Conservation (phyloP, 768 basidiomycete genomes). For the Mycena leptocephala region DNA sequence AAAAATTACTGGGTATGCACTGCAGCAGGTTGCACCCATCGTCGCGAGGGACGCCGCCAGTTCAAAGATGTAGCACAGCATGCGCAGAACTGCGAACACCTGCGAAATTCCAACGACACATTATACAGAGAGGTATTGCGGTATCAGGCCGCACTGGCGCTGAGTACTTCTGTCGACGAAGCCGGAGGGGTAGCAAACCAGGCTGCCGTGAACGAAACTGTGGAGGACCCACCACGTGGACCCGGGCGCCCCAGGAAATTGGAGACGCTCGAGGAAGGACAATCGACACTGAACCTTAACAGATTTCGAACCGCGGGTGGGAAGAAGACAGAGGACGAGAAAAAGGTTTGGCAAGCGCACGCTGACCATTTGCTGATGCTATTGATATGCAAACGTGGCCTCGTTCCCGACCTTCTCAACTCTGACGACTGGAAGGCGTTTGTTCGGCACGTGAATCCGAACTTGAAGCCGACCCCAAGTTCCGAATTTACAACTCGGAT, state of each 20-base stretch:
- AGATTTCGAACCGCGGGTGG: not conserved
- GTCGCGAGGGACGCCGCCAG: not conserved
- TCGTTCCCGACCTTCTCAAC: not conserved
- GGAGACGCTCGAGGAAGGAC: constrained; percentile 2
- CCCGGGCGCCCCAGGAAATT: not conserved
- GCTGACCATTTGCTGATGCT: constrained; percentile 10
- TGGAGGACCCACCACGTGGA: not conserved
- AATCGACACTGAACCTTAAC: not conserved
- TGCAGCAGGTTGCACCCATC: not conserved
- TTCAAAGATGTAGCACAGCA: not conserved
- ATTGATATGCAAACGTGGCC: constrained; percentile 7
- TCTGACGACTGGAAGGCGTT: not conserved
- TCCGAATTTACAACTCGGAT: not conserved
- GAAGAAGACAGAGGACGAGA: not conserved
- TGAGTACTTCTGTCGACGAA: not conserved
- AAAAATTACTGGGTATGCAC: not conserved
- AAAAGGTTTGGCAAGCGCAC: not conserved
- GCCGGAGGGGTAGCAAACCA: not conserved
- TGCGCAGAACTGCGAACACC: not conserved
- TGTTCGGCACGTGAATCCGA: not conserved
- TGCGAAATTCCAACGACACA: not conserved
- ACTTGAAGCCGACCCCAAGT: not conserved
- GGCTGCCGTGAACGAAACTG: not conserved
- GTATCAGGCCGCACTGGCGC: not conserved
- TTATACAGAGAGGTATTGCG: not conserved